Base-by-base conservation (phyloP, 345 rosid species). In the Syzygium aqueum region DNA sequence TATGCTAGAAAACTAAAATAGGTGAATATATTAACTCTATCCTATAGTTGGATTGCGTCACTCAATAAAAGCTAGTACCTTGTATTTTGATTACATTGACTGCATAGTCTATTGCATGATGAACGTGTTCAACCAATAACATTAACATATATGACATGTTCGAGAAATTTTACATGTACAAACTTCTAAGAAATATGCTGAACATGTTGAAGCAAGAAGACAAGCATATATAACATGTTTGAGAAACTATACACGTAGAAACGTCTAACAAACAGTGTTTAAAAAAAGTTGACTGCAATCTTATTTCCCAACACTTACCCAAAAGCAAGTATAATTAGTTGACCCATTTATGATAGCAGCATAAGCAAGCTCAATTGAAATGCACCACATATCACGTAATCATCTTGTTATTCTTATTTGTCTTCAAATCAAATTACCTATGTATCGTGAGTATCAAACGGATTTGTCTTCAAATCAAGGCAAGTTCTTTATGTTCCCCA, bases 371-470 rank as follows among this genome's bases (percentile, higher is more conserved):
- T 65, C 3, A 15, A 65, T n/a, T 65, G 77, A 65, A 21, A 28
- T 0, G 0, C 77, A 28, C 40, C 40, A 5, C 77, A 30, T 40
- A 65, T 65, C 77, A 65, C 2, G 22, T 30, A 65, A 65, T 33
- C 22, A 65, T 30, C 77, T 65, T 15, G 77, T 13, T 30, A 65
- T 5, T 30, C 22, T 28, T 65, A 30, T 28, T 16, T 0, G 6
- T 65, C 77, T 30, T 65, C 77, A 65, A 65, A 65, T 65, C 5
- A 65, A 59, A 30, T 0, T 65, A 65, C 22, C 77, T 65, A 65
- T 15, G 33, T 19, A 67, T 33, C 0, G 5, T 67, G 0, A 67
- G 46, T 0, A 67, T 33, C 46, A 67, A 17, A 67, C 1, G 0
- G 23, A 67, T 33, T 12, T 67, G 1, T 67, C 78, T 33, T 40